A percentile compares a stretch with the other conserved stretches of the same genome.
Evolutionary conservation across 1,284 basidiomycete species (phyloP).

Genomic region (Ceratobasidium sp.): DNA sequence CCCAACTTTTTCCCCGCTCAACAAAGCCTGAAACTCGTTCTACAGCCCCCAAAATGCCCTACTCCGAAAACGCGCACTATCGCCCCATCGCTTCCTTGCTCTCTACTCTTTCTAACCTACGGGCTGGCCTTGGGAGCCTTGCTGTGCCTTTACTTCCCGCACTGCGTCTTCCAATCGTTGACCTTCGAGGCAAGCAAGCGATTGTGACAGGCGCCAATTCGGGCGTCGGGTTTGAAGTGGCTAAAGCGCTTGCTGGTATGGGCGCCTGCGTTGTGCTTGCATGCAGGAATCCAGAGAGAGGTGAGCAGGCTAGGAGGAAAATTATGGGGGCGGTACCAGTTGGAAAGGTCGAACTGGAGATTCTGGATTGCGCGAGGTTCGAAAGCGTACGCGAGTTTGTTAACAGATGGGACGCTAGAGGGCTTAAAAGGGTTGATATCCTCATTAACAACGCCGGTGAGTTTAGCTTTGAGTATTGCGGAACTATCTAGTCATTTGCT

Average conservation of each 20-base stretch:
- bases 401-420: conserved; percentile 39
- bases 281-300: conserved; percentile 59
- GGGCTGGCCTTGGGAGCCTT: conserved; percentile 25
- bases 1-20: background rate
- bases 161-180: conserved; percentile 16
- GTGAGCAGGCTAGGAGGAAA: conserved; percentile 58
- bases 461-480: background rate
- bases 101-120: conserved; percentile 22
- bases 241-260: conserved; percentile 58
- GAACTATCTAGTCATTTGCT: background rate
- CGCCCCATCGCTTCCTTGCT: conserved; percentile 18
- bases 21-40: background rate
- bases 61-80: conserved; percentile 38
- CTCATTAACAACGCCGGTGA: conserved; percentile 48
- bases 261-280: conserved; percentile 61
- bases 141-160: conserved; percentile 35
- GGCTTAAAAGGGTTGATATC: conserved; percentile 38
- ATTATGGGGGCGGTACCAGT: conserved; percentile 55
- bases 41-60: conserved; percentile 21
- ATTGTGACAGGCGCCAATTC: conserved; percentile 62
- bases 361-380: conserved; percentile 46
- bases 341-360: conserved; percentile 42
- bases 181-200: conserved; percentile 50
- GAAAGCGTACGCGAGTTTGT: conserved; percentile 44
- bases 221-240: conserved; percentile 61